phyloP scores from a whole-genome alignment of 495 filamentous ascomycete species.

The Saxophila tyrrhenica region DNA sequence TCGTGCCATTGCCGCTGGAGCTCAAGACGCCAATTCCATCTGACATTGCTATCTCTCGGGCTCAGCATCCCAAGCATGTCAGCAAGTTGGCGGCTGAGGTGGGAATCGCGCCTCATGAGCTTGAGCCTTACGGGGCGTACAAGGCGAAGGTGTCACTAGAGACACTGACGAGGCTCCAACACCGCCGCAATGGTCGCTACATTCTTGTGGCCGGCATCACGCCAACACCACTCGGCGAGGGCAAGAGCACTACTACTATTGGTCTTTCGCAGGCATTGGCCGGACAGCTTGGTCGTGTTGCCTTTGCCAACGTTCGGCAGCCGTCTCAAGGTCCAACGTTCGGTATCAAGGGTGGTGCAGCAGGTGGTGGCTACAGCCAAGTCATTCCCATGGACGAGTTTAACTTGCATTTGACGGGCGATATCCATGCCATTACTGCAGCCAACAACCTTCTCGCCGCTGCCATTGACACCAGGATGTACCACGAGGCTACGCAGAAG shows the following conservation, averaged over 20 bases:
- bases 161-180: conserved; percentile 68
- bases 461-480: conserved; percentile 95
- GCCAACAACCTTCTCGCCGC: conserved; percentile 98
- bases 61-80: conserved; percentile 82
- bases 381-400: conserved; percentile 99
- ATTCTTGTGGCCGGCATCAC: conserved; percentile 91
- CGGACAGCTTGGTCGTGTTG: conserved; percentile 73
- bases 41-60: conserved; percentile 83
- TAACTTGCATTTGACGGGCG: conserved; percentile 93
- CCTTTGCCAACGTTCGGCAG: conserved; percentile 93
- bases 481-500: conserved; percentile 91
- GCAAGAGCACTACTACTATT: conserved; percentile 97
- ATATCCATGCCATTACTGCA: conserved; percentile 94
- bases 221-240: conserved; percentile 93
- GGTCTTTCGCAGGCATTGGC: conserved; percentile 90
- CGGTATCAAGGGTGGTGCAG: conserved; percentile 96
- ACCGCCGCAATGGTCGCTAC: conserved; percentile 81
- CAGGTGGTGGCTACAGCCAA: conserved; percentile 94
- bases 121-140: conserved; percentile 87
- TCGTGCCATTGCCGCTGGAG: conserved; percentile 68
- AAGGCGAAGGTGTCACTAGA: conserved; percentile 88
- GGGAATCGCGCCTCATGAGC: conserved; percentile 71
- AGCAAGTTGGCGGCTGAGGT: conserved; percentile 73
- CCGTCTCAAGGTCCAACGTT: conserved; percentile 96
- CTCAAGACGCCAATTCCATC: conserved; percentile 70